A percentile compares a stretch with the other conserved stretches of the same genome.
Conservation (phyloP, 176 grass and related monocot species). For the Zea mays region DNA sequence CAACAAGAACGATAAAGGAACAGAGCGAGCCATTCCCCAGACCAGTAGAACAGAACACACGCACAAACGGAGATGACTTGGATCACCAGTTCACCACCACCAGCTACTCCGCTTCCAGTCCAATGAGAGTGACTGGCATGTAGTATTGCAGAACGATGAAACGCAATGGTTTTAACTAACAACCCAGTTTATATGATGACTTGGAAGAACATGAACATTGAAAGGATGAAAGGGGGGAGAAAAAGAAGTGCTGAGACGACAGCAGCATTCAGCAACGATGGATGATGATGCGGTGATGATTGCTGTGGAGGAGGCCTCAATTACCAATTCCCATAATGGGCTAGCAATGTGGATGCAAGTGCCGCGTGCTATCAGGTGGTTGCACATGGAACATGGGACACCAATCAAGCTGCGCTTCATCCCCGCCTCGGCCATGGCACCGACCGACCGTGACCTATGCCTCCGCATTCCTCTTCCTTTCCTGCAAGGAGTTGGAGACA, state of each 20-base stretch:
- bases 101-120: neutral
- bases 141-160: neutral
- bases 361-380: too few relatives aligned
- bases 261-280: conserved; percentile 17
- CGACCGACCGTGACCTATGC: too few relatives aligned
- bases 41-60: neutral
- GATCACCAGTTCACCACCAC: conserved; percentile 14
- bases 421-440: too few relatives aligned
- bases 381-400: too few relatives aligned
- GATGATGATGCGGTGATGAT: conserved; percentile 17
- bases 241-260: neutral
- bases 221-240: neutral
- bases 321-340: conserved; percentile 60
- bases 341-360: too few relatives aligned
- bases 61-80: too few relatives aligned
- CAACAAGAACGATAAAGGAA: conserved; percentile 28
- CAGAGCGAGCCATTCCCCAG: conserved; percentile 16
- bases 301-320: conserved; percentile 30
- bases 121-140: neutral
- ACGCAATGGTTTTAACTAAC: conserved; percentile 22
- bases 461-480: too few relatives aligned
- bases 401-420: too few relatives aligned
- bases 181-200: conserved; percentile 41
- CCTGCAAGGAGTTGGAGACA: too few relatives aligned
- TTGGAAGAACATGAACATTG: conserved; percentile 42